phyloP scores from a whole-genome alignment of 768 basidiomycete genomes.

The Kockovaella imperatae region DNA sequence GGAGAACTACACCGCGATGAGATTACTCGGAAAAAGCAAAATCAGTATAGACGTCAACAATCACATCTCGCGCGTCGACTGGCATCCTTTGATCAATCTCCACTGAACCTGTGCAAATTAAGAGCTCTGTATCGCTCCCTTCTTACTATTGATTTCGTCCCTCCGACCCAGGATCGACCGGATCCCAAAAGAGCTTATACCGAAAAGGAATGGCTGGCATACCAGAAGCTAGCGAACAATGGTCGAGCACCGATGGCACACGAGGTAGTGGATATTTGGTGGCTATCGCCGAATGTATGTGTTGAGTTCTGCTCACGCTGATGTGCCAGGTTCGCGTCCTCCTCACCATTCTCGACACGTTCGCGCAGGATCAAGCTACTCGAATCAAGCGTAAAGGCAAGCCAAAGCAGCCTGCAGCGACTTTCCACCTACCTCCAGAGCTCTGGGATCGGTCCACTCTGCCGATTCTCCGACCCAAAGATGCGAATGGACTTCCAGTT shows the following conservation, averaged over 20 bases:
- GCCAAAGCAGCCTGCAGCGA: slow-evolving; percentile 31
- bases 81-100: slow-evolving; percentile 33
- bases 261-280: slow-evolving; percentile 34
- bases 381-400: slow-evolving; percentile 24
- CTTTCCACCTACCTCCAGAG: slow-evolving; percentile 29
- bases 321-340: slow-evolving; percentile 22
- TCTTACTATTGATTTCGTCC: slow-evolving; percentile 36
- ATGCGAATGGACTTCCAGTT: slow-evolving; percentile 24
- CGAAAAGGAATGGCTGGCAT: slow-evolving; percentile 36
- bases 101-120: slow-evolving; percentile 29
- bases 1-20: slow-evolving; percentile 35
- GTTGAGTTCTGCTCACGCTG: not conserved
- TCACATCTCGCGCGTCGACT: slow-evolving; percentile 32
- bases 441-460: slow-evolving; percentile 28
- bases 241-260: slow-evolving; percentile 19
- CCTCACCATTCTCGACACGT: slow-evolving; percentile 27
- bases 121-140: slow-evolving; percentile 36
- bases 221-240: slow-evolving; percentile 19
- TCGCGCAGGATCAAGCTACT: slow-evolving; percentile 18
- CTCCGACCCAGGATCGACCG: slow-evolving; percentile 29
- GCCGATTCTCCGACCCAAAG: slow-evolving; percentile 28
- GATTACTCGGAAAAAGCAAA: slow-evolving; percentile 29
- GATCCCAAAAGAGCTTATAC: slow-evolving; percentile 28
- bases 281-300: slow-evolving; percentile 15
- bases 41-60: slow-evolving; percentile 38